These are phyloP conservation scores for Microthlaspi erraticum DNA, from an alignment of 345 rosid species.

Conservation along the genomic window DNA sequence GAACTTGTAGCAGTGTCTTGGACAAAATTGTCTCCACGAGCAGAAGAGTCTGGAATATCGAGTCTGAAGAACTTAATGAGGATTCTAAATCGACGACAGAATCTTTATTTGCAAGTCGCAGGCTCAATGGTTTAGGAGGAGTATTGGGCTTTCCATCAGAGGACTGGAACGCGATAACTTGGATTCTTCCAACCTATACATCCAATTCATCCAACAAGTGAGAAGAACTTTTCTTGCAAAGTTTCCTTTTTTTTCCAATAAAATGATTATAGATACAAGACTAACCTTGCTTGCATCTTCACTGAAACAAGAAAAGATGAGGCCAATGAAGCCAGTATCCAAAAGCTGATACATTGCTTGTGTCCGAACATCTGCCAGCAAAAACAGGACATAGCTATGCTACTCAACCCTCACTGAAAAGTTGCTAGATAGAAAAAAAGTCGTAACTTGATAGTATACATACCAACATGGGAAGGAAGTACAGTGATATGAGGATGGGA, in stretches of 20 bases:
- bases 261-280: neutral
- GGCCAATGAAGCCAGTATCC: conserved; percentile 94
- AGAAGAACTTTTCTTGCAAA: neutral
- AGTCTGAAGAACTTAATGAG: conserved; percentile 73
- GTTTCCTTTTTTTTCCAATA: too few relatives aligned
- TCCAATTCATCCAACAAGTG: conserved; percentile 3
- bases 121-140: conserved; percentile 53
- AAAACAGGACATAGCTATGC: conserved; percentile 14
- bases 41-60: conserved; percentile 50
- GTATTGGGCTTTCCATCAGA: conserved; percentile 78
- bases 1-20: conserved; percentile 62
- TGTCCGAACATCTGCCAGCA: conserved; percentile 91
- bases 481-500: conserved; percentile 99
- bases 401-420: neutral
- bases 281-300: conserved; percentile 88
- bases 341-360: conserved; percentile 99
- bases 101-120: conserved; percentile 60
- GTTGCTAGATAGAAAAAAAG: neutral
- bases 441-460: too few relatives aligned
- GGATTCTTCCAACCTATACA: conserved; percentile 87
- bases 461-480: conserved; percentile 98
- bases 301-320: conserved; percentile 92
- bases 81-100: conserved; percentile 73
- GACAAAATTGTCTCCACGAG: conserved; percentile 52
- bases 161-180: conserved; percentile 97